Base-by-base conservation (phyloP, 306 rosid genomes). In the Rosa chinensis region DNA sequence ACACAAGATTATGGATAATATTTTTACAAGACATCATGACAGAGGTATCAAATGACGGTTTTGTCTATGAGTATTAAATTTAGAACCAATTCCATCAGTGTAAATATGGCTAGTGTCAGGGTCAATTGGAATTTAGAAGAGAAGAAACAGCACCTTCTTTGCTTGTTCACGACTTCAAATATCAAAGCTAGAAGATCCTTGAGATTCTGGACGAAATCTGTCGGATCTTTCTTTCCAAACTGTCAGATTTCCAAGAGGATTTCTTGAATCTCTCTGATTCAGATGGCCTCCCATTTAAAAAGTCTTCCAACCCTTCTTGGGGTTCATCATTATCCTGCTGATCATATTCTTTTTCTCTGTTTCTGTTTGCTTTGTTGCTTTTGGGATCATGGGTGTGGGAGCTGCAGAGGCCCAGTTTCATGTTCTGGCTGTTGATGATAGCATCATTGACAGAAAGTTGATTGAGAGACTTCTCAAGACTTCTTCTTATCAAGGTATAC, bases 351-450 rank as follows among this genome's bases (percentile, higher is more conserved):
- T 50, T 2, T 52, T 42, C 0, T 50, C 28, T 59, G 10, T 67
- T 76, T 64, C 10, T 12, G 20, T 62, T 52, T 67, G 80, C 74
- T 74, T 28, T 37, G 8, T 49, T 6, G 69, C 61, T 32, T 64
- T 16, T 9, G 28, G n/a, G 64, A 56, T 70, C 44, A 94, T 94
- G 97, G 93, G 82, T 75, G 55, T 92, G 81, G 28, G 70, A 16
- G 78, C 85, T 84, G 68, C 85, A 21, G 88, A 87, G 61, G 43
- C 88, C 11, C 94, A 81, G 77, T 92, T 90, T 56, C 98, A 92
- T 79, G 97, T 94, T 68, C 75, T 94, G 84, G 98, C 97, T 70
- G 98, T 94, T 62, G 97, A 94, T 86, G 98, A 94, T 37, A 88
- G 94, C 80, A 47, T 85, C 10, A 76, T 94, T 81, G 98, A 94